Conservation (phyloP, 768 basidiomycete species). For the Gelatoporia subvermispora region DNA sequence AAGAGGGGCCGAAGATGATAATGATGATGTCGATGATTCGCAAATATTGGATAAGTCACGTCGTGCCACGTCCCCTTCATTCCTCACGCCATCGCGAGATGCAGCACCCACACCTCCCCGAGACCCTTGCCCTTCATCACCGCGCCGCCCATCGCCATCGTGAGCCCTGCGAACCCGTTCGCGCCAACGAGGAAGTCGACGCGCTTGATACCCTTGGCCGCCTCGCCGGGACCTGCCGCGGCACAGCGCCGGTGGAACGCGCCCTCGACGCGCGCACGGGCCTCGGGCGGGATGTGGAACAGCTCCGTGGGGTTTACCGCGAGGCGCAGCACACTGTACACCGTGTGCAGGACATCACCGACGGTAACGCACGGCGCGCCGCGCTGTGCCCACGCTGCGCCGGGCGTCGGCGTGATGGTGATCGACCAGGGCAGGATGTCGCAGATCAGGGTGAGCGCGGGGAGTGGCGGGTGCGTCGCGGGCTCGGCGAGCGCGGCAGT, state of each 20-base stretch:
- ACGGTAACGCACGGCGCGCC: constrained; percentile 30
- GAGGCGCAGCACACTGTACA: constrained; percentile 41
- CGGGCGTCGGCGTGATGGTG: constrained; percentile 22
- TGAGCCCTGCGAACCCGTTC: constrained; percentile 16
- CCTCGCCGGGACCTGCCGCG: constrained; percentile 32
- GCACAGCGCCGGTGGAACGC: constrained; percentile 41
- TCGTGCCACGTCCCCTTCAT: constrained; percentile 5
- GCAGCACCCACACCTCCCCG: constrained; percentile 15
- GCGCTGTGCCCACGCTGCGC: constrained; percentile 7
- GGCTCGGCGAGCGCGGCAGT: constrained; percentile 19
- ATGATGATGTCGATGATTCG: no score
- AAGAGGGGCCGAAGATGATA: no score
- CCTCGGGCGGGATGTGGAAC: constrained; percentile 25
- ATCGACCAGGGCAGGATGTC: constrained; percentile 30
- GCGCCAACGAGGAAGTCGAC: constrained; percentile 46
- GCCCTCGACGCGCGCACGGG: constrained; percentile 30
- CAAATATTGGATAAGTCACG: constrained; percentile 4
- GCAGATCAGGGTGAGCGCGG: constrained; percentile 26
- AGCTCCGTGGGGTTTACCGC: constrained; percentile 39
- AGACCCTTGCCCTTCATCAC: constrained; percentile 12
- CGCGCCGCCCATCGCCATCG: constrained; percentile 12
- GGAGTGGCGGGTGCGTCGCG: constrained; percentile 25
- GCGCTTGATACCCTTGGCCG: constrained; percentile 44
- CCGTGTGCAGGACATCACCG: constrained; percentile 42
- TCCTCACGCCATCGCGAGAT: constrained; percentile 14